Evolutionary conservation across 108 stramenopile genomes (phyloP).

Genomic region (Pinguiococcus pyrenoidosus): DNA sequence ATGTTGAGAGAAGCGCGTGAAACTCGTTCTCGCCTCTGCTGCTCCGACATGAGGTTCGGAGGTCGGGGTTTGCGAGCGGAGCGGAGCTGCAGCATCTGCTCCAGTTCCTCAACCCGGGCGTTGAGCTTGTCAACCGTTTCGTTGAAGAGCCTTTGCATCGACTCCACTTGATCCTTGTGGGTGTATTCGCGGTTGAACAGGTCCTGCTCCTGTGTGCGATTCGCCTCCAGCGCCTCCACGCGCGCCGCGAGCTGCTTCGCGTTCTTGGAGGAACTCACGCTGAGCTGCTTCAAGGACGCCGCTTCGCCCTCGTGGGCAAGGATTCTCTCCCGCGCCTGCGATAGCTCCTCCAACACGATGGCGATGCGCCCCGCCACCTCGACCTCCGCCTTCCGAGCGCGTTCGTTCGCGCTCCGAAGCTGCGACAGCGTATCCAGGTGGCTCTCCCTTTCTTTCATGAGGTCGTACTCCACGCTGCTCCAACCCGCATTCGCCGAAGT

Average conservation of each 20-base stretch:
- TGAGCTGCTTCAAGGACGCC: not conserved
- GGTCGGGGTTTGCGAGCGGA: too few species aligned
- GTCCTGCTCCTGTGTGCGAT: not conserved
- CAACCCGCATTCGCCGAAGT: slow-evolving; percentile 2
- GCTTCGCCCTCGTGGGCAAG: not conserved
- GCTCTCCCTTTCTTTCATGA: slow-evolving; percentile 15
- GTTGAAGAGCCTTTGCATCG: slow-evolving; percentile 28
- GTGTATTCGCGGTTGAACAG: slow-evolving; percentile 10
- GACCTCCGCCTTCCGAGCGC: slow-evolving; percentile 3
- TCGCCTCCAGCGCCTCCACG: slow-evolving; percentile 8
- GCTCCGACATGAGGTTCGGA: too few species aligned
- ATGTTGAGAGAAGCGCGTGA: too few species aligned
- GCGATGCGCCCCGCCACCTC: slow-evolving; percentile 13
- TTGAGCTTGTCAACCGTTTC: slow-evolving; percentile 19
- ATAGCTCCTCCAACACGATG: not conserved
- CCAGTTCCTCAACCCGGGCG: slow-evolving; percentile 19
- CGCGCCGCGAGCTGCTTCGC: not conserved
- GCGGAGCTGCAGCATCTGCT: slow-evolving; percentile 7
- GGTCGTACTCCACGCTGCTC: slow-evolving; percentile 10
- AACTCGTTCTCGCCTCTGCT: too few species aligned
- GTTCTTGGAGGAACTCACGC: not conserved
- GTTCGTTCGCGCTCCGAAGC: slow-evolving; percentile 2
- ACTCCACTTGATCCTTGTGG: slow-evolving; percentile 12
- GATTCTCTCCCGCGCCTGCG: slow-evolving; percentile 2
- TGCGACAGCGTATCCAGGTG: slow-evolving; percentile 16